Base-by-base conservation (phyloP, 805 yeast species). In the Metschnikowia koreensis region DNA sequence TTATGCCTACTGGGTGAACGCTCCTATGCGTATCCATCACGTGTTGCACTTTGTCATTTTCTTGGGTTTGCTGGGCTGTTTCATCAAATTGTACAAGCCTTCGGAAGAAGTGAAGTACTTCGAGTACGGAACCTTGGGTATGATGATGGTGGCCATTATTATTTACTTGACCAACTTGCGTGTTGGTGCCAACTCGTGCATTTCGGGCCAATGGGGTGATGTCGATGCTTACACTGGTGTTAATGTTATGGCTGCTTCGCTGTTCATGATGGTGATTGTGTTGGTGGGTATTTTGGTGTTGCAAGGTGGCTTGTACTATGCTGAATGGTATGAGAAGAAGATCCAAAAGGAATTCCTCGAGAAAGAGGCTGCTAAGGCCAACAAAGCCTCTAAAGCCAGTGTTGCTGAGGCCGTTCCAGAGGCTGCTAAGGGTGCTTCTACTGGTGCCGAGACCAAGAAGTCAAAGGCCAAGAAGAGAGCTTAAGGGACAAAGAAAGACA, bases 301-400 rank as follows among this genome's bases (percentile, higher is more conserved):
- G 60, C 98, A 94, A 73, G 84, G 81, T 48, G 97, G 97, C 37
- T 79, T 93, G 63, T 89, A 87, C 81, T 93, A 87, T 71, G 96
- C 96, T 31, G 82, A 81, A 61, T 78, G 82, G 80, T 87, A 83
- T 51, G 78, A 75, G 59, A 55, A 53, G 38, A 63, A 66, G 54
- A 59, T 71, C 51, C 70, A 66, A 57, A 58, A 48, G 33, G 71
- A 71, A 45, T 75, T 73, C 49, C 63, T 55, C 33, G 64, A 56
- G 51, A 55, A 60, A 50, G 57, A 60, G 48, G 69, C 70, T 47
- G 70, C 66, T 13, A 58, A 48, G 43, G 58, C 46, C 27, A 56
- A 49, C 6, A 38, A 28, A 1, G 51, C 39, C 27, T 43, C 10
- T 2, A 50, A 33, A 6, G 55, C 38, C 16, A 34, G 48, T 17